Base-by-base conservation (phyloP, 176 grass and related monocot genomes). In the Musa acuminata region DNA sequence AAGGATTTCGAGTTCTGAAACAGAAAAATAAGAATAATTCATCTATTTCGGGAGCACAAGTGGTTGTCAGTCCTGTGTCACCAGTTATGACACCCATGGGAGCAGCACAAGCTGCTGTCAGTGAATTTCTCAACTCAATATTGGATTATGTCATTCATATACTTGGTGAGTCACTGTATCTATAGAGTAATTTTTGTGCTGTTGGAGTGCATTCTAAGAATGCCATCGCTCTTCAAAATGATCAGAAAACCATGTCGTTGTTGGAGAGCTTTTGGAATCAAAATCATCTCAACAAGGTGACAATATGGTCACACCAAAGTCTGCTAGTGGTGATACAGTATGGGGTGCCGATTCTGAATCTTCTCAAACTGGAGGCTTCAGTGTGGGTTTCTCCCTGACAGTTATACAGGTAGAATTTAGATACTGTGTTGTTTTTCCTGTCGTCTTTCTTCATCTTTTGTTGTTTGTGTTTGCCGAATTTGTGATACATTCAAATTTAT, bases 291-390 rank as follows among this genome's bases (percentile, higher is more conserved):
- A 84, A 78, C 87, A 87, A 77, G 80, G 83, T 79, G 86, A 86
- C 53, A 84, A 77, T 74, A 55, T 73, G 66, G 88, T 87, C 82
- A 87, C 87, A 76, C 82, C 90, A 68, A 89, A 93, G 70, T 52
- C 75, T 53, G 60, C 74, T 73, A 84, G 77, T 76, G 75, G 78
- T 64, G 95, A 98, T 67, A 11, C 78, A 75, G 88, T 51, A 71
- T 98, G 87, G 88, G 88, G 85, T 85, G 71, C 86, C 66, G 90
- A 98, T 80, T 89, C 88, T n/a, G 95, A 98, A 85, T 85, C 83
- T 79, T 91, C 80, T 73, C 90, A 93, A 91, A 93, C 90, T 84
- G 95, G 95, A 72, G 90, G 95, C 65, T 98, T 93, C 75, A 91
- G 62, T 82, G 80, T 98, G 75, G 90, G 86, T 54, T 94, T 98